Percentiles rank a stretch among this genome's conserved stretches.
Evolutionary conservation across 2,329 filamentous ascomycete species (phyloP).

Genomic region (Neonectria coccinea): DNA sequence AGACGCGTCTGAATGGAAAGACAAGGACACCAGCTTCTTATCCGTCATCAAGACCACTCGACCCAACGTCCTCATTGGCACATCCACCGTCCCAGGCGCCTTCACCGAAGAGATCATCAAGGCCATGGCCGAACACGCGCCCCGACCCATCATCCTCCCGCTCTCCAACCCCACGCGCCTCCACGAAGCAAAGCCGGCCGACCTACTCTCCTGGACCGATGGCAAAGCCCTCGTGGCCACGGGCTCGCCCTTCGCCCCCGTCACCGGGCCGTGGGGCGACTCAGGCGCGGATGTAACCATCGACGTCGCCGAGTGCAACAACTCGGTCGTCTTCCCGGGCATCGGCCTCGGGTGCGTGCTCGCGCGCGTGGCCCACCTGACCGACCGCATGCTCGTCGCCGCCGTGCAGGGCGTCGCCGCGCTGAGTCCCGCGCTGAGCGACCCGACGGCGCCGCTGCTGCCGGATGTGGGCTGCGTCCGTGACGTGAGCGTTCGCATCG

Average conservation of each 20-base stretch:
- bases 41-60: slow-evolving; percentile 77
- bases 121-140: slow-evolving; percentile 80
- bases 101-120: slow-evolving; percentile 81
- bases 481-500: slow-evolving; percentile 81
- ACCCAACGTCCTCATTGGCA: slow-evolving; percentile 86
- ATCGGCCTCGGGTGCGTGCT: slow-evolving; percentile 86
- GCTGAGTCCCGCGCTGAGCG: slow-evolving; percentile 75
- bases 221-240: slow-evolving; percentile 85
- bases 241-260: slow-evolving; percentile 83
- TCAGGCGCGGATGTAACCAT: slow-evolving; percentile 59
- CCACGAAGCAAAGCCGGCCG: slow-evolving; percentile 83
- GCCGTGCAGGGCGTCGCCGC: slow-evolving; percentile 79
- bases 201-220: slow-evolving; percentile 82
- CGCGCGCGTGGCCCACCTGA: slow-evolving; percentile 73
- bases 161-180: slow-evolving; percentile 87
- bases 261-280: slow-evolving; percentile 68
- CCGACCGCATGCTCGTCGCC: slow-evolving; percentile 84
- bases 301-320: slow-evolving; percentile 84
- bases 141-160: slow-evolving; percentile 82
- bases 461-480: slow-evolving; percentile 82
- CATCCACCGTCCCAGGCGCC: slow-evolving; percentile 79
- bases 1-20: slow-evolving; percentile 72
- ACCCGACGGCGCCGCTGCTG: slow-evolving; percentile 74
- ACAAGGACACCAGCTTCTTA: slow-evolving; percentile 68
- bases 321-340: slow-evolving; percentile 85